Base-by-base conservation (phyloP, 345 rosid genomes). In the Schrenkiella parvula region DNA sequence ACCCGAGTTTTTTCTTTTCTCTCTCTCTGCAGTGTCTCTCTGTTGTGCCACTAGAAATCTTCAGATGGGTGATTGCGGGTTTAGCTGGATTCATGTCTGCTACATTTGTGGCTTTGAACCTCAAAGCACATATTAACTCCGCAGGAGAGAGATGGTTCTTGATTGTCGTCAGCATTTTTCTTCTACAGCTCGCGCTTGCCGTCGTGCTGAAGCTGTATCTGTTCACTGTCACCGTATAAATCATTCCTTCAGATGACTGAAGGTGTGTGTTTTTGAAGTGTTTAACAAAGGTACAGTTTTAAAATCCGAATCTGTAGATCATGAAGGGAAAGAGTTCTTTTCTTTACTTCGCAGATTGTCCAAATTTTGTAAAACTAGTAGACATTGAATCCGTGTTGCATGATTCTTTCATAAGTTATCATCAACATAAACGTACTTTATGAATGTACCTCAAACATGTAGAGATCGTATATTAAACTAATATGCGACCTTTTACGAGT, bases 81-180 rank as follows among this genome's bases (percentile, higher is more conserved):
- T 81, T 88, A 29, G 98, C 98, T 1, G 97, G 98, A 58, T 85
- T 92, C 77, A 87, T 92, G 95, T 92, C 98, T 9, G 97, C 98
- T 34, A 80, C 89, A 21, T 93, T 90, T 47, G 91, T 93, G 76
- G 96, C 97, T 4, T 82, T 88, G 48, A 93, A 90, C 64, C 93
- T 93, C 60, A 85, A 83, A 78, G 88, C 96, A 22, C 98, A 93
- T 60, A 93, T 93, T 6, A 78, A 41, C 56, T 88, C 97, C 4
- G 90, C 97, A 0, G 98, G 98, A 10, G 98, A 90, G 76, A 84
- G 96, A 72, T 93, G 90, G 93, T 68, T 88, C 76, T 75, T 93
- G 73, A 90, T 90, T n/a, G 92, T 93, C 5, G 92, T 84, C 2
- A 80, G 80, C 60, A 90, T 90, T 80, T 93, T 93, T 59, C 83